Evolutionary conservation across 441 rosid species (phyloP).

Genomic region (Arabidopsis hybrid): DNA sequence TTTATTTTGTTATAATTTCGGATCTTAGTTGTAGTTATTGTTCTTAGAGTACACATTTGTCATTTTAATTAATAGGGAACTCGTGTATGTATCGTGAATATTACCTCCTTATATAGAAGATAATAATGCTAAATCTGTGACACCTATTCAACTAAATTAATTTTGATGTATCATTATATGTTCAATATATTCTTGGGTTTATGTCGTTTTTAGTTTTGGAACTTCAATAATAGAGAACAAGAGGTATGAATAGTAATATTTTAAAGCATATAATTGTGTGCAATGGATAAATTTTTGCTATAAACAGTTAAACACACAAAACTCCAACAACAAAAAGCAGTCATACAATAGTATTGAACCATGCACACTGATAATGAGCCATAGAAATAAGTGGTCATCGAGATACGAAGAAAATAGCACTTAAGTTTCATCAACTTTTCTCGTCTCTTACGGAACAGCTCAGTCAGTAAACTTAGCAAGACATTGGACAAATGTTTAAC

Average conservation of each 20-base stretch:
- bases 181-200: background rate
- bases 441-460: constrained; percentile 30
- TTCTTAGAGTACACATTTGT: background rate
- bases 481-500: background rate
- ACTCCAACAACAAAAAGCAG: constrained; percentile 24
- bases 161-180: background rate
- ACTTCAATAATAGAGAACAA: constrained; percentile 15
- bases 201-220: background rate
- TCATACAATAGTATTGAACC: constrained; percentile 8
- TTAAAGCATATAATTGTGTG: constrained; percentile 7
- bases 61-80: background rate
- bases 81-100: background rate
- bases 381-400: background rate
- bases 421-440: background rate
- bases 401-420: constrained; percentile 3
- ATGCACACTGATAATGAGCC: constrained; percentile 7
- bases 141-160: background rate
- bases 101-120: background rate
- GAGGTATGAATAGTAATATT: background rate
- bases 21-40: no score
- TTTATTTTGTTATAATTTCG: no score
- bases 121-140: background rate
- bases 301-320: constrained; percentile 18
- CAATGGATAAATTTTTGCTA: constrained; percentile 27
- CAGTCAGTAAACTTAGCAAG: background rate